Conservation (phyloP, 1,284 basidiomycete genomes). For the Fomitiporia mediterranea region DNA sequence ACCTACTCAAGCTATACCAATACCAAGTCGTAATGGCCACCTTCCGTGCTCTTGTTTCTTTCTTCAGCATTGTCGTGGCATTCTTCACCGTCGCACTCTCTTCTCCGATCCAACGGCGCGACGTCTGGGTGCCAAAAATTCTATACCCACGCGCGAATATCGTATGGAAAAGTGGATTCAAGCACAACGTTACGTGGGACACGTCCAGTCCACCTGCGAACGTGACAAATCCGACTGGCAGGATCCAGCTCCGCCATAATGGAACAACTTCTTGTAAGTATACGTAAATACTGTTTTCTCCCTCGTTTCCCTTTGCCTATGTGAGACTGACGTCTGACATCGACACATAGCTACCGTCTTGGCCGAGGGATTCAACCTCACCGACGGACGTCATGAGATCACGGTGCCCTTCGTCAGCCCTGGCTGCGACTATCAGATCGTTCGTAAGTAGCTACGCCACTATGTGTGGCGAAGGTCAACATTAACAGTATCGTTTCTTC, state of each 20-base stretch:
- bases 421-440: constrained; percentile 34
- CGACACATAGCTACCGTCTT: constrained; percentile 28
- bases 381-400: constrained; percentile 34
- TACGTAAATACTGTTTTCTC: no score
- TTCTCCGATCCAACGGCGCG: constrained; percentile 30
- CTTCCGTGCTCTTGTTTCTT: not conserved
- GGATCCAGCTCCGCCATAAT: constrained; percentile 28
- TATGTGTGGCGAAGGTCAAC: not conserved
- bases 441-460: constrained; percentile 34
- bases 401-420: constrained; percentile 35
- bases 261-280: constrained; percentile 29
- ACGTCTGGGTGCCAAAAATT: constrained; percentile 46
- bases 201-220: constrained; percentile 35
- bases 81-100: constrained; percentile 23
- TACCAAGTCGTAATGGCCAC: not conserved
- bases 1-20: no score
- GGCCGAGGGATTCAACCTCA: constrained; percentile 38
- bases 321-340: not conserved
- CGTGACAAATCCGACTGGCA: constrained; percentile 43
- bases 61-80: not conserved
- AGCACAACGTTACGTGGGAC: constrained; percentile 45
- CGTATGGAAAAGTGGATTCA: constrained; percentile 40
- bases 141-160: constrained; percentile 33
- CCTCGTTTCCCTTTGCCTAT: constrained; percentile 24
- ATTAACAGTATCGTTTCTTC: constrained; percentile 10